These are phyloP conservation scores for Pseudisothecium myosuroides DNA, from an alignment of 225 moss, liverwort and hornwort species.

Conservation along the genomic window DNA sequence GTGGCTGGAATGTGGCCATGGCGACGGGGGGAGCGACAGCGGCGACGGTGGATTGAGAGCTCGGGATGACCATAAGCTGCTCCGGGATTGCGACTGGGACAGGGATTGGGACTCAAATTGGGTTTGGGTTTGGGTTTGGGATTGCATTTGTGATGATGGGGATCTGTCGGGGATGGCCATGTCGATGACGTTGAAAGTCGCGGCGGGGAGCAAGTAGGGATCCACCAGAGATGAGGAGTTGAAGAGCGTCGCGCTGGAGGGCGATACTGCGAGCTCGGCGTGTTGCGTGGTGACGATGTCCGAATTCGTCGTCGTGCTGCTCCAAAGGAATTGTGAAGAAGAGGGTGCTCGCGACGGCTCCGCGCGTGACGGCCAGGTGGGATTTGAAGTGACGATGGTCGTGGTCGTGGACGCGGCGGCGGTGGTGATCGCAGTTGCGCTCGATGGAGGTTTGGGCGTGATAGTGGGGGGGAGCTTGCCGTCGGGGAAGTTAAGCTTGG, in stretches of 20 bases:
- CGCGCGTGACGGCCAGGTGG: background rate
- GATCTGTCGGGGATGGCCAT: background rate
- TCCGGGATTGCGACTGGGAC: background rate
- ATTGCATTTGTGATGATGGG: background rate
- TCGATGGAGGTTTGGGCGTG: background rate
- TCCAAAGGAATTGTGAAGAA: background rate
- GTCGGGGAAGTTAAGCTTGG: constrained; percentile 51
- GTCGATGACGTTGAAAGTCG: constrained; percentile 8
- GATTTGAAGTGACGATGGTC: background rate
- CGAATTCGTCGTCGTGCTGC: background rate
- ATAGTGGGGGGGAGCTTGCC: constrained; percentile 3
- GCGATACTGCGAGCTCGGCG: background rate
- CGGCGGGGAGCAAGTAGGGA: background rate
- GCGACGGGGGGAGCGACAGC: background rate
- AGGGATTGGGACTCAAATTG: background rate
- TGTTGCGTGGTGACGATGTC: background rate
- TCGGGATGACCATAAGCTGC: constrained; percentile 5
- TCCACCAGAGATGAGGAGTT: background rate
- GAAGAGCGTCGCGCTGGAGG: background rate
- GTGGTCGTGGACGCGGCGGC: background rate
- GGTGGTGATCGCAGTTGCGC: background rate
- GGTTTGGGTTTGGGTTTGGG: background rate
- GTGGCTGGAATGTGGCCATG: background rate
- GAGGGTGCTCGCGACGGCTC: background rate
- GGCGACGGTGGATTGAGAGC: background rate